Evolutionary conservation across 2,329 filamentous ascomycete genomes (phyloP).

Genomic region (Phoma herbarum): DNA sequence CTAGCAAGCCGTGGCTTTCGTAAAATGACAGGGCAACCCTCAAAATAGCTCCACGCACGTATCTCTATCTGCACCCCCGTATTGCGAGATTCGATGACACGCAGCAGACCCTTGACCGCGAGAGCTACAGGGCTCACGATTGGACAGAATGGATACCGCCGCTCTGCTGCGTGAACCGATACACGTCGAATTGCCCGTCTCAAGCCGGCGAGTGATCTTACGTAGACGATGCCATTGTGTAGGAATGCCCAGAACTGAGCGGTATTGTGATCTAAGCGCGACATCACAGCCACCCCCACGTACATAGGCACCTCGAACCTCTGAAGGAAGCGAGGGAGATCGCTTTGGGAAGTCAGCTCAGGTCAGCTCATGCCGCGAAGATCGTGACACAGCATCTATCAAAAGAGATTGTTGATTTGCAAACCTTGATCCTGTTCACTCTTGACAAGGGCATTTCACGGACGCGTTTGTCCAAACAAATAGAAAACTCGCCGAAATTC

Average conservation of each 20-base stretch:
- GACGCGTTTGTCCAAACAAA: neutral
- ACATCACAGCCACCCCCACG: slow-evolving; percentile 9
- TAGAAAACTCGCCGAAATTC: neutral
- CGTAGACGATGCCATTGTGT: neutral
- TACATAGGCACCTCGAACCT: neutral
- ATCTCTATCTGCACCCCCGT: slow-evolving; percentile 20
- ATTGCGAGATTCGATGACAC: slow-evolving; percentile 39
- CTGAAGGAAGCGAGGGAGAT: slow-evolving; percentile 7
- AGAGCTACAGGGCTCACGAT: slow-evolving; percentile 9
- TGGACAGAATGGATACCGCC: slow-evolving; percentile 15
- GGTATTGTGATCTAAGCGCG: neutral
- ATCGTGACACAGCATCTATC: slow-evolving; percentile 12
- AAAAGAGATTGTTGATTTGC: slow-evolving; percentile 2
- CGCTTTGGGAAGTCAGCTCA: neutral
- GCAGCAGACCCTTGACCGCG: slow-evolving; percentile 30
- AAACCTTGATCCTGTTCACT: neutral
- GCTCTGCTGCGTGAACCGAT: neutral
- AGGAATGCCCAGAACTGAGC: neutral
- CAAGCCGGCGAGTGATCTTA: neutral
- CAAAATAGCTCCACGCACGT: slow-evolving; percentile 25
- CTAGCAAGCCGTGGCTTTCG: slow-evolving; percentile 16
- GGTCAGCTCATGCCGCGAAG: slow-evolving; percentile 11
- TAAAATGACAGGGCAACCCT: slow-evolving; percentile 13
- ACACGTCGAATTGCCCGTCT: neutral
- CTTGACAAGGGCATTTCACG: neutral